A percentile compares a stretch with the other conserved stretches of the same genome.
Conservation (phyloP, 768 basidiomycete genomes). For the Nevesoporus exiguus region DNA sequence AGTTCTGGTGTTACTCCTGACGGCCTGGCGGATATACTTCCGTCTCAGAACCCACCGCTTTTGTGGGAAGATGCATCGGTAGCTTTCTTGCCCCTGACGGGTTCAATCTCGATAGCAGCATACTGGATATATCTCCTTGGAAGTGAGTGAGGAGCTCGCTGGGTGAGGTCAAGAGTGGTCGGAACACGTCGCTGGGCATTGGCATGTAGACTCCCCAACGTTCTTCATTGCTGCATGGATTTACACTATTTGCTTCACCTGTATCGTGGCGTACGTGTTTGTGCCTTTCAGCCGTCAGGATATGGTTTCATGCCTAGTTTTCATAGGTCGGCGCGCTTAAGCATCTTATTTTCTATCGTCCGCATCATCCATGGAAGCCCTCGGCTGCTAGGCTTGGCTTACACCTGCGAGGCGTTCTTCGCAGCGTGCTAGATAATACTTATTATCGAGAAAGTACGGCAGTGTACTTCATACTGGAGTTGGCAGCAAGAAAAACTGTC, state of each 20-base stretch:
- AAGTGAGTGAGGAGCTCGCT: not conserved
- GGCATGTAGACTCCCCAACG: not conserved
- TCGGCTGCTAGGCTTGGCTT: not conserved
- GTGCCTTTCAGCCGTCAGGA: not conserved
- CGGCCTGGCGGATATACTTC: conserved; percentile 19
- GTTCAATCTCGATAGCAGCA: not conserved
- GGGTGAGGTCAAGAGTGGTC: not conserved
- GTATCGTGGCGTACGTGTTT: not conserved
- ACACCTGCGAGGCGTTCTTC: not conserved
- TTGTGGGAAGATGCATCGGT: not conserved
- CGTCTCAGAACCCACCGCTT: conserved; percentile 5
- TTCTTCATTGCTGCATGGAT: not conserved
- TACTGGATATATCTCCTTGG: not conserved
- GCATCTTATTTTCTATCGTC: not conserved
- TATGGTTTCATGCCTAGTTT: not conserved
- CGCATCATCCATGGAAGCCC: not conserved
- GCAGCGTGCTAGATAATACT: not conserved
- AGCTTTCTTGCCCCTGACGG: not conserved
- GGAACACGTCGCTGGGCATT: not conserved
- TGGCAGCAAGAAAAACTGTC: not conserved
- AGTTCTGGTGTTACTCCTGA: conserved; percentile 10
- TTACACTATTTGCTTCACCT: not conserved
- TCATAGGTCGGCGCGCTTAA: not conserved
- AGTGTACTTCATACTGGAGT: not conserved
- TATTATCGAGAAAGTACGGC: not conserved